Evolutionary conservation across 2,329 filamentous ascomycete genomes (phyloP).

Genomic region (Colletotrichum horii): DNA sequence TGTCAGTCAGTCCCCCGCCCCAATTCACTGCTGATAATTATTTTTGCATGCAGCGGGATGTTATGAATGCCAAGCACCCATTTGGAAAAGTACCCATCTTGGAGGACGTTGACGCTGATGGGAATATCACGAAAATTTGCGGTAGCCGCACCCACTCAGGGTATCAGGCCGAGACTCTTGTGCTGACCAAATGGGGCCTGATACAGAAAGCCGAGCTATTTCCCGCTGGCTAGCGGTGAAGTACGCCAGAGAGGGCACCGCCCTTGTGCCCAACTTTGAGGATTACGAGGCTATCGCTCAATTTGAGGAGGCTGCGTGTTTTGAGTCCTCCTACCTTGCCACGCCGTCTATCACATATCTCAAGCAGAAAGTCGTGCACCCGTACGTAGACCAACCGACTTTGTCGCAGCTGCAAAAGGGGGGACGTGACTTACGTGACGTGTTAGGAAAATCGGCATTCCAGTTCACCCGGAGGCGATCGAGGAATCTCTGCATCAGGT

Average conservation of each 20-base stretch:
- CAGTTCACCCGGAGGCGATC: background rate
- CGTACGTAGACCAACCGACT: background rate
- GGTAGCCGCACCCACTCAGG: background rate
- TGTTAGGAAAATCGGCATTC: background rate
- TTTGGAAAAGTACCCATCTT: background rate
- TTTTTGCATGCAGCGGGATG: background rate
- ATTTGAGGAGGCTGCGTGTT: background rate
- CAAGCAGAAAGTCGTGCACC: background rate
- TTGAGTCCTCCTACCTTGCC: background rate
- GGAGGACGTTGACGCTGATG: background rate
- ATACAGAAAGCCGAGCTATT: background rate
- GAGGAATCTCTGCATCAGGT: background rate
- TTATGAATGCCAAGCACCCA: background rate
- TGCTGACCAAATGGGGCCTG: background rate
- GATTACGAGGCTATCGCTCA: background rate
- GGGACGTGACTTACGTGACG: background rate
- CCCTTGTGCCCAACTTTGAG: background rate
- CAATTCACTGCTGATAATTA: background rate
- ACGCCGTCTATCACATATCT: background rate
- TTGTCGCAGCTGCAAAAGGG: background rate
- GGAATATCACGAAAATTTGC: background rate
- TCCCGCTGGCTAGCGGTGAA: background rate
- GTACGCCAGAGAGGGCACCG: background rate
- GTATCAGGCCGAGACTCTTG: background rate
- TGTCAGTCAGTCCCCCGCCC: background rate